A percentile compares a stretch with the other conserved stretches of the same genome.
Evolutionary conservation across 140 eudicot species (phyloP).

Genomic region (Ambrosia hybrid): DNA sequence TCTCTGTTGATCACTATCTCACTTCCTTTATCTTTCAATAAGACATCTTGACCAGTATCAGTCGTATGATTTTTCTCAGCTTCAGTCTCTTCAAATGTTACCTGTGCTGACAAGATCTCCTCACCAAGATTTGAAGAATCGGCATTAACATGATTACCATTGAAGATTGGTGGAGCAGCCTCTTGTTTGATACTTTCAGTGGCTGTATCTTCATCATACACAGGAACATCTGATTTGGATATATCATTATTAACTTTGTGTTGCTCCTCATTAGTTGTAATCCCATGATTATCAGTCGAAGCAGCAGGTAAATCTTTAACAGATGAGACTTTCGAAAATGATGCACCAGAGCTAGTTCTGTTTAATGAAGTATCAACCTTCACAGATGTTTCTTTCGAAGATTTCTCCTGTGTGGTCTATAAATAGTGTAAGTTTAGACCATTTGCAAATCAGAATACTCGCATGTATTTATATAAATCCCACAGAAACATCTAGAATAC

Average conservation of each 20-base stretch:
- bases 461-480: neutral
- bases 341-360: slow-evolving; percentile 40
- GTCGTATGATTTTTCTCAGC: slow-evolving; percentile 35
- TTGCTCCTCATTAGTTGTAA: slow-evolving; percentile 42
- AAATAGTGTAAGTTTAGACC: slow-evolving; percentile 36
- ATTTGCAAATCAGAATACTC: slow-evolving; percentile 13
- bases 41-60: slow-evolving; percentile 48
- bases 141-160: slow-evolving; percentile 35
- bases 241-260: slow-evolving; percentile 38
- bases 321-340: slow-evolving; percentile 43
- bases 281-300: slow-evolving; percentile 39
- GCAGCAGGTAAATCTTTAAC: slow-evolving; percentile 33
- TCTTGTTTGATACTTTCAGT: slow-evolving; percentile 32
- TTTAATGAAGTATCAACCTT: slow-evolving; percentile 42
- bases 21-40: slow-evolving; percentile 43
- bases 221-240: slow-evolving; percentile 41
- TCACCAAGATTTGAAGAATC: slow-evolving; percentile 35
- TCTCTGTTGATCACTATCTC: slow-evolving; percentile 34
- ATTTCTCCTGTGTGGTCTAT: slow-evolving; percentile 47
- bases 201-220: slow-evolving; percentile 32
- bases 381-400: slow-evolving; percentile 42
- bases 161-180: slow-evolving; percentile 34
- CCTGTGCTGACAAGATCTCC: slow-evolving; percentile 34
- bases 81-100: slow-evolving; percentile 41
- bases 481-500: slow-evolving; percentile 37